Base-by-base conservation (phyloP, 2,329 filamentous ascomycete species). In the Knufia petricola region DNA sequence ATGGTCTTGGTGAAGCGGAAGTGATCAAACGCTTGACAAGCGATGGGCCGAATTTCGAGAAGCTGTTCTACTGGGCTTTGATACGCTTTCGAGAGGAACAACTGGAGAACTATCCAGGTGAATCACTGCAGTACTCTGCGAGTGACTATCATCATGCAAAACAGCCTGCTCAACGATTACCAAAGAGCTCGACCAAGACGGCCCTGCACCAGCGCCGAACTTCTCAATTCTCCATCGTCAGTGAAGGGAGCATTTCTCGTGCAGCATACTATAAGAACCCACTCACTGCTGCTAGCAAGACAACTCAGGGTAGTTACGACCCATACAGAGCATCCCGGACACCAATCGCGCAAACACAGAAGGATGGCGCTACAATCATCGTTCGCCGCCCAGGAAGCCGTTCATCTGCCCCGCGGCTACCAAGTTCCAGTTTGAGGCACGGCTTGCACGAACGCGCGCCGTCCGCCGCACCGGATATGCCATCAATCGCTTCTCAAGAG, bases 51-150 rank as follows among this genome's bases (percentile, higher is more conserved):
- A 96, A 94, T 55, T 87, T 95, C 48, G 88, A 95, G 62, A 94
- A 95, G 61, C 76, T 90, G 56, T 95, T 96, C 65, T 98, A 96
- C 65, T 84, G 81, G 66, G 77, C 94, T 17, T 75, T 98, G 6
- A 69, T 84, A 55, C 84, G 83, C 63, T 94, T 95, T 63, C 79
- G 86, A 38, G 82, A 94, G 55, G 81, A 87, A 53, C 83, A 92
- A 57, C 67, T 94, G 1, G 89, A 96, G 63, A 86, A 95, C 61
- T 96, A 92, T 61, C 69, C 74, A 48, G 84, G 84, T 51, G 81
- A 82, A 24, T 78, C 85, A 19, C 70, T 95, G 48, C 79, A 79
- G n/a, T 85, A 92, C 61, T 95, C 90, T 1, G 77, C 83, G 49
- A 95, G 88, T 65, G 90, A 96, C 61, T 92, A 94, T 59, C 90